Percentiles rank a stretch among this genome's conserved stretches.
These are phyloP conservation scores for Microdochium nivale DNA, from an alignment of 2,329 filamentous ascomycete genomes.

Conservation along the genomic window DNA sequence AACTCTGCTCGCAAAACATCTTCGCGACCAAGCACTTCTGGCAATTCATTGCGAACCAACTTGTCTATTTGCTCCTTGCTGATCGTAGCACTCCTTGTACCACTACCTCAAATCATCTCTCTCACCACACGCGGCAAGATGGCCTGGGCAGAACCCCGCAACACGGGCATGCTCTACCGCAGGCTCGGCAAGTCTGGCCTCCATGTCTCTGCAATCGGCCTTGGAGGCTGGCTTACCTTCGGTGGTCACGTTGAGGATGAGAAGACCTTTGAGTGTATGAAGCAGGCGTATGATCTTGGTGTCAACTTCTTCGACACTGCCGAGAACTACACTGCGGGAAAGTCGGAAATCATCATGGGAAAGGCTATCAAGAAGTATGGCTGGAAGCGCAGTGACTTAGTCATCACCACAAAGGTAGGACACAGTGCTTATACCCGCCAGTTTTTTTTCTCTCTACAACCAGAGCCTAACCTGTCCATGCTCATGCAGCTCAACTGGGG, in stretches of 20 bases:
- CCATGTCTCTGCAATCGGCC: slow-evolving; percentile 26
- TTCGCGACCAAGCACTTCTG: not conserved
- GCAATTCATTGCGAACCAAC: too few relatives aligned
- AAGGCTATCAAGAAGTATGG: slow-evolving; percentile 40
- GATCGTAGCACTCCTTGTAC: too few relatives aligned
- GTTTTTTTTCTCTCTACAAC: too few relatives aligned
- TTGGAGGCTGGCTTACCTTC: slow-evolving; percentile 13
- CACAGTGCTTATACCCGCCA: too few relatives aligned
- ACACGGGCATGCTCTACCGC: slow-evolving; percentile 7
- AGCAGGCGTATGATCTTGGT: slow-evolving; percentile 40
- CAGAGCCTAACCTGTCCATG: not conserved
- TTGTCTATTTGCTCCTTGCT: too few relatives aligned
- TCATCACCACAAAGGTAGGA: slow-evolving; percentile 43
- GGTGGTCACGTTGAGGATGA: slow-evolving; percentile 20
- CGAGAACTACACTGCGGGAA: slow-evolving; percentile 37
- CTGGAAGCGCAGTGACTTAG: slow-evolving; percentile 44
- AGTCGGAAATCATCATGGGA: slow-evolving; percentile 42
- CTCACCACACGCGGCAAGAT: not conserved
- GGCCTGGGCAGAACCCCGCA: slow-evolving; percentile 7
- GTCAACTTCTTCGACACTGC: slow-evolving; percentile 49
- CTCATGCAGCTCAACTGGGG: slow-evolving; percentile 21
- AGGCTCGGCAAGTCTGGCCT: slow-evolving; percentile 7
- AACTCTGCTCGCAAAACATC: not conserved
- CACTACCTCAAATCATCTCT: not conserved
- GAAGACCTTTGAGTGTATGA: slow-evolving; percentile 26